Base-by-base conservation (phyloP, 768 basidiomycete genomes). In the Erythrobasidium yunnanense region DNA sequence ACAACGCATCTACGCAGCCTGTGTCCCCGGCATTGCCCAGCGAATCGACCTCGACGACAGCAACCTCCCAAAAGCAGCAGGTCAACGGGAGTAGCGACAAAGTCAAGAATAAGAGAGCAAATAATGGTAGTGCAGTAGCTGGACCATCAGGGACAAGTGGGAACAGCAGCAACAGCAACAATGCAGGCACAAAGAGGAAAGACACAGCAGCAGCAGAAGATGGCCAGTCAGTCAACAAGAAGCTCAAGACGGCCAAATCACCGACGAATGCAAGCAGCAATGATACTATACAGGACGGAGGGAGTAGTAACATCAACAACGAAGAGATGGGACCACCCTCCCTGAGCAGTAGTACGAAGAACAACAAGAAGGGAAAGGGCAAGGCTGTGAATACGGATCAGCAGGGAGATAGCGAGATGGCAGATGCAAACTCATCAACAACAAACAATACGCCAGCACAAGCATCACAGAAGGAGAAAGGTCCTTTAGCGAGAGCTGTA, bases 311-410 rank as follows among this genome's bases (percentile, higher is more conserved):
- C 32, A 20, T 7, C 15, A 35, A 7, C 32, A 35, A 25, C 49
- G 13, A 25, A 11, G 49, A n/a, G 56, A 58, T 18, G 15, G 18
- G 4, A 58, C 4, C 38, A 2, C 11, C 25, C 38, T 42, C 38
- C 38, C 11, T n/a, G 11, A 11, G 15, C 56, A 20, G 30, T 20
- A 5, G 33, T 25, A 23, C 35, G 27, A 22, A 8, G 7, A 58
- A 58, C 20, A 46, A 25, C 38, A 58, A 58, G 56, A 58, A 58
- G 22, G 56, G 56, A 8, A 58, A 58, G 23, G 56, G 38, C 17
- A 58, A 33, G 34, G 35, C 35, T 25, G 22, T 8, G 7, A 42
- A 11, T 11, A 55, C 54, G 38, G 56, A 58, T 7, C 18, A 8
- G 18, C n/a, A 30, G 23, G 35, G 38, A 11, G 56, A 58, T 23